Conservation (phyloP, 441 rosid genomes). For the Macaranga tanarius region DNA sequence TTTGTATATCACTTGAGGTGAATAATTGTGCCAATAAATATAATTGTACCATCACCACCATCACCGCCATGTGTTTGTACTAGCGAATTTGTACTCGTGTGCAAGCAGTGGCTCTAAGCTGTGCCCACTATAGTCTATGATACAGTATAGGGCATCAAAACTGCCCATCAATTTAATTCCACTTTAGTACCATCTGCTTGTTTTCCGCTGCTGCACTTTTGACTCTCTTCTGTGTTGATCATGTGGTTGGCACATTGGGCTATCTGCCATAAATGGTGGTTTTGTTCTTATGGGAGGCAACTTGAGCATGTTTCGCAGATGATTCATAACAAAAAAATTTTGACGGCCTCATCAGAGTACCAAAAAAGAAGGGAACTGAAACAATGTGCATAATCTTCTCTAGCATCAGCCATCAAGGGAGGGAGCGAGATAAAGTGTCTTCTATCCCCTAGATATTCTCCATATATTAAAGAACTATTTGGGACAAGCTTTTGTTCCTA, state of each 20-base stretch:
- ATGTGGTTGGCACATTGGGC: neutral
- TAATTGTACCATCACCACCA: neutral
- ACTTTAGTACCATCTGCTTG: conserved; percentile 12
- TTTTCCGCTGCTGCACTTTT: neutral
- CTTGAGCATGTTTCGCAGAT: neutral
- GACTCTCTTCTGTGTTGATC: neutral
- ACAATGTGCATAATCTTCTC: too few species aligned
- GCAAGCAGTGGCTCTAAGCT: neutral
- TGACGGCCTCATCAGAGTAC: too few species aligned
- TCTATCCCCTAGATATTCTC: too few species aligned
- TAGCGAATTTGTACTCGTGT: neutral
- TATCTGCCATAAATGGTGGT: neutral
- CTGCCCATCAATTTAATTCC: neutral
- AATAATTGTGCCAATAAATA: too few species aligned
- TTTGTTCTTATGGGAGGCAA: neutral
- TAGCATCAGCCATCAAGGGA: too few species aligned
- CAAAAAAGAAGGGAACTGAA: too few species aligned
- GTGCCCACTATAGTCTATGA: neutral
- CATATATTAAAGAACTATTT: too few species aligned
- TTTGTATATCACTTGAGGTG: conserved; percentile 1
- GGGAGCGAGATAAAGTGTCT: too few species aligned
- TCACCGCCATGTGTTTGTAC: neutral
- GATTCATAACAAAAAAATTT: too few species aligned
- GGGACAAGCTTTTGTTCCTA: too few species aligned
- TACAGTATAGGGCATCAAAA: neutral